Base-by-base conservation (phyloP, 2,329 filamentous ascomycete genomes). In the Blumeriella jaapii region DNA sequence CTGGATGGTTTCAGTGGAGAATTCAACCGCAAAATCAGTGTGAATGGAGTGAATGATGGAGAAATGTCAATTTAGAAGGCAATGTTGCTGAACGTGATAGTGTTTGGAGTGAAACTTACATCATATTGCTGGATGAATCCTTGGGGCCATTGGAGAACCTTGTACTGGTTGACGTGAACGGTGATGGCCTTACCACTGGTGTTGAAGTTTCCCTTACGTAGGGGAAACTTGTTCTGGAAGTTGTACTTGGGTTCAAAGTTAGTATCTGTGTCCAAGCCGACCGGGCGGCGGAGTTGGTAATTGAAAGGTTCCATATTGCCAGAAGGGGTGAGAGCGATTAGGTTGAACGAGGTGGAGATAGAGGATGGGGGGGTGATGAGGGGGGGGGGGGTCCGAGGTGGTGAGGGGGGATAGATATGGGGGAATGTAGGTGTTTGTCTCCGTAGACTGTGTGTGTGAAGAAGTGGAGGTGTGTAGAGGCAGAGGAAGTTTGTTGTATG, bases 121-220 rank as follows among this genome's bases (percentile, higher is more conserved):
- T 94, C 85, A 49, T 89, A 96, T 54, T 95, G 87, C 43, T 77
- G 77, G 14, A 95, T 71, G 0, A 72, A 69, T 9, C 64, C 68
- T 2, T 57, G 65, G 0, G 75, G 75, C 36, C 77, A 73, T 7
- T 63, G 59, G 0, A 56, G 59, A 36, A 95, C 77, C 0, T 75
- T 68, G 58, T 78, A 93, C 8, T 84, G 76, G 55, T 96, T 96
- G 23, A 93, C 60, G 0, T 54, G 57, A 1, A 84, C 48, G 0
- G 58, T 52, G 13, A 76, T 65, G 0, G 62, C 53, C 41, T 68
- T 71, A 2, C 77, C 78, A 6, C 64, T 61, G 0, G 59, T 68
- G 42, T 77, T 81, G 13, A 20, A 34, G 55, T 70, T 74, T 0
- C 61, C 65, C 0, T 69, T 70, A 2, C 76, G 73, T 5, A 42